Base-by-base conservation (phyloP, 2,329 filamentous ascomycete genomes). In the Cylindrodendrum hubeiense region DNA sequence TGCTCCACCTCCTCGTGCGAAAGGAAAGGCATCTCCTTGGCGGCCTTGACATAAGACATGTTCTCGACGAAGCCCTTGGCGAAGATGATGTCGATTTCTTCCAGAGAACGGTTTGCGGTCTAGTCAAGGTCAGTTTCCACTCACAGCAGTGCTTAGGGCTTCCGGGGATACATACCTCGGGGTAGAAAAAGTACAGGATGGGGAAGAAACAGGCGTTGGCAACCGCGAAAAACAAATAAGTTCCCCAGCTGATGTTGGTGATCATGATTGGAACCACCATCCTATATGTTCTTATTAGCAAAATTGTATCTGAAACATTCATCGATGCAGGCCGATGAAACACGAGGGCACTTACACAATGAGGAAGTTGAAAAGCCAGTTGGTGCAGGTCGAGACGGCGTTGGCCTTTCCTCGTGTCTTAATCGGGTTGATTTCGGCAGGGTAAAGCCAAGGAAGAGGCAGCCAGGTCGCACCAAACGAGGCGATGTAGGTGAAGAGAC, bases 401-500 rank as follows among this genome's bases (percentile, higher is more conserved):
- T 82, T 81, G 28, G 82, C 82, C 75, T 83, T 83, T 4, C 79
- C 79, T 13, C 83, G 74, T 17, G 81, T 85, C 74, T 83, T 80
- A 54, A 85, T 78, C 0, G 84, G 82, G 74, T 87, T 87, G 66
- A 88, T 81, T 68, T 87, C 84, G 44, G 86, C 86, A 2, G 86
- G 83, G 67, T 85, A 86, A 70, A 87, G 71, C 88, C 88, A 91
- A 1, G 89, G 89, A 24, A 90, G 82, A 17, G 89, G 88, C 7
- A 91, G 76, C 85, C 88, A 90, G 1, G 87, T 89, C 0, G 89
- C 89, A 34, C 89, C 90, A 67, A 91, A 92, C 60, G 89, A 89
- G 5, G 89, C 88, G 72, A 92, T 92, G 78, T 91, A 92, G 3
- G 89, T 85, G 79, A 92, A 92, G 13, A 92, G 79, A 61, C 89